Conservation (phyloP, 2,329 filamentous ascomycete genomes). For the Lachnellula hyalina region DNA sequence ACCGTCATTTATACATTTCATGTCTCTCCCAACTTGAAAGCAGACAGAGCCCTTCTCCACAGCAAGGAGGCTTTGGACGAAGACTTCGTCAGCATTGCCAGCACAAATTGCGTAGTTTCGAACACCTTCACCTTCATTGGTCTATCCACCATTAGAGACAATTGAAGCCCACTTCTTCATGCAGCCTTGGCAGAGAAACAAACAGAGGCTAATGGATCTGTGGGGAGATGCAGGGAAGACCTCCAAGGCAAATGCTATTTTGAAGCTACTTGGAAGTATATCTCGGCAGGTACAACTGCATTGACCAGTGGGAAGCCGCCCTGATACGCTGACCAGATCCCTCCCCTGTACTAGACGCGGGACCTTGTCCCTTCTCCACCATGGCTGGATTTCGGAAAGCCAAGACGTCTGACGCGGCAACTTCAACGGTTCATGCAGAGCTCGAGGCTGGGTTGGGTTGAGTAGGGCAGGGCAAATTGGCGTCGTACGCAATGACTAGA, state of each 20-base stretch:
- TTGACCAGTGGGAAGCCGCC: not conserved
- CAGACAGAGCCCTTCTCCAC: not conserved
- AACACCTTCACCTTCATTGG: constrained; percentile 2
- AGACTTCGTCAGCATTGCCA: constrained; percentile 9
- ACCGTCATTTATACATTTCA: not conserved
- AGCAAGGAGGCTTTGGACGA: not conserved
- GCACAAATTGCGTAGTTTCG: not conserved
- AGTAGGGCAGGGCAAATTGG: not conserved
- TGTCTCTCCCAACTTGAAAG: not conserved
- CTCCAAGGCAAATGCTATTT: not conserved
- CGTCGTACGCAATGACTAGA: not conserved
- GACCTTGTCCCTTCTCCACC: not conserved
- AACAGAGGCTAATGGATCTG: not conserved
- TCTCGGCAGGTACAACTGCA: not conserved
- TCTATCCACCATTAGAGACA: not conserved
- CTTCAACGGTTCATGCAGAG: not conserved
- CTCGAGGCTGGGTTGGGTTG: not conserved
- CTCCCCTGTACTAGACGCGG: not conserved
- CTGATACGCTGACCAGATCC: not conserved
- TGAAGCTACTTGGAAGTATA: too few species aligned
- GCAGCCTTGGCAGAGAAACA: not conserved
- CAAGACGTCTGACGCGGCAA: not conserved
- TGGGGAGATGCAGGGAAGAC: not conserved
- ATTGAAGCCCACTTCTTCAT: not conserved
- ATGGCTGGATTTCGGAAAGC: not conserved